Evolutionary conservation across 2,329 filamentous ascomycete species (phyloP), one percentile per base, ranked within the genome.

Genomic region (Gaeumannomyces tritici): DNA sequence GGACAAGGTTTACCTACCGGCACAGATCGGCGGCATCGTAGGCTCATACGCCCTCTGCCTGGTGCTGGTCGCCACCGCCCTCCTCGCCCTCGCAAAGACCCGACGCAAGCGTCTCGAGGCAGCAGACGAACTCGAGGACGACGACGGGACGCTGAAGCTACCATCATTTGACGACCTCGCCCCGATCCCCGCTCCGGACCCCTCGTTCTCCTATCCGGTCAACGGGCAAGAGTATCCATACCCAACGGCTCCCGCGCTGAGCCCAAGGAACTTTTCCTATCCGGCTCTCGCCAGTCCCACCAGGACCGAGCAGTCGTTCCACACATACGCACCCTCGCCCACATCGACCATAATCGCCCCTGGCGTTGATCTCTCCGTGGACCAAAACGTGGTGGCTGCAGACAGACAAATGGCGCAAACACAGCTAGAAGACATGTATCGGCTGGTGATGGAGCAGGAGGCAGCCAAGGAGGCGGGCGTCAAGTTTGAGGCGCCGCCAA

Each of bases 351-450:
- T 77, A 64, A 70, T 76, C 63, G 77, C 83, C 62, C 76, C 83
- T 67, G 85, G 85, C 61, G 84, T 87, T 63, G 85, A 90, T 64
- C 82, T 82, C 21, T 86, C 85, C 27, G 90, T 97, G 64, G 91
- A 97, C 73, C 86, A 89, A 64, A 82, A 82, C 64, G 83, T 96
- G 21, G 83, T 97, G 28, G 84, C 88, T 64, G 83, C 84, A 64
- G 90, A 96, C 74, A 85, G 83, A 72, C 81, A 83, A 70, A 88
- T 88, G 77, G 87, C 90, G 66, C 87, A 95, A 73, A 81, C 88
- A 66, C 90, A 96, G 73, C 86, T 97, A 74, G 92, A 96, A 73
- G 86, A 90, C 69, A 86, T 98, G 73, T 98, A 97, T 76, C 91
- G 88, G 65, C 89, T 92, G 67, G 93, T 96, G 66, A 89, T 96